Base-by-base conservation (phyloP, 169 alveolate genomes). In the Eimeria nieschulzi region DNA sequence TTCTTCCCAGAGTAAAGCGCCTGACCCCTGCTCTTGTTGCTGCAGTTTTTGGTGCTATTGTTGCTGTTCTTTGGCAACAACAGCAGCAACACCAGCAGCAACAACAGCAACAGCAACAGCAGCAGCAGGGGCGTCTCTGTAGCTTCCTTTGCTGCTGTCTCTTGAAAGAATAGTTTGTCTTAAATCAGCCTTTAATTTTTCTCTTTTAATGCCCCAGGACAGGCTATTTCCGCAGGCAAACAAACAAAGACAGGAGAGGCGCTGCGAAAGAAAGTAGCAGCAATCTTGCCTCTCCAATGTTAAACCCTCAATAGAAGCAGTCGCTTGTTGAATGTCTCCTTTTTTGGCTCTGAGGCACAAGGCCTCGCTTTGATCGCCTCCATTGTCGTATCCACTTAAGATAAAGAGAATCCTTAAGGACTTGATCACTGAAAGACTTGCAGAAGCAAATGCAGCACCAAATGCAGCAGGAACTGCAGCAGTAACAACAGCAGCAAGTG, bases 11-110 rank as follows among this genome's bases (percentile, higher is more conserved):
- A 12, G 61, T 72, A 25, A 54, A 33, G 61, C 59, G 25, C 33
- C 83, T 9, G 21, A 59, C 66, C 66, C 66, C 66, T 59, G 66
- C 66, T 59, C 0, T 17, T 13, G 1, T 59, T 59, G 21, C 66
- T 59, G 66, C 66, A 0, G 66, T 0, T 59, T 59, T 39, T 72
- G 83, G 8, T 26, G 61, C 23, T 72, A 9, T 5, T 1, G 63
- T 15, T 72, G 83, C 53, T 72, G 61, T 7, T 72, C 33, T n/a
- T 72, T 92, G 68, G 63, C 25, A 19, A 59, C 75, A 19, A 21
- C 26, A 54, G 68, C 73, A 68, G 78, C 78, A 68, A 12, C 46
- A 68, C n/a, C 78, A 68, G 53, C 9, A 68, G 53, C 78, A 68
- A 12, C 2, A 68, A 51, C 10, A 68, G 2, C 6, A 68, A 0